phyloP scores from a whole-genome alignment of 192 early-diverging fungal genomes.

The Jimgerdemannia flammicorona region DNA sequence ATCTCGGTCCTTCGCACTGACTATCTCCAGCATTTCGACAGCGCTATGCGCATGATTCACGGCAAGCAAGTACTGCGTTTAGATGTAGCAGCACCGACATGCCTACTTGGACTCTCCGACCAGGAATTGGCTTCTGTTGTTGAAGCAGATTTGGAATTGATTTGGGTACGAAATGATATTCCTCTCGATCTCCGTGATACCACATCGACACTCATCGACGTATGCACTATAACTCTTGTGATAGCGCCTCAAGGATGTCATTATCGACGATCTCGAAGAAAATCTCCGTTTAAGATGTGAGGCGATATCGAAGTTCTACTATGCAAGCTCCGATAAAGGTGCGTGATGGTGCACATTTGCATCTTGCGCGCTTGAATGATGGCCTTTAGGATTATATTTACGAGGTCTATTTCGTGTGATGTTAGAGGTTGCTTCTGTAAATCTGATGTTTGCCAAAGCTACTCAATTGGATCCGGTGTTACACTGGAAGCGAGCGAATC shows the following conservation, averaged over 20 bases:
- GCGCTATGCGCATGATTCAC: background rate
- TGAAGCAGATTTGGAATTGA: background rate
- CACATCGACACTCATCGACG: too few species aligned
- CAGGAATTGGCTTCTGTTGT: background rate
- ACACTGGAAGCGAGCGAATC: background rate
- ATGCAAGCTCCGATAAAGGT: background rate
- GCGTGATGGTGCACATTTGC: background rate
- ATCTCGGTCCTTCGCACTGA: too few species aligned
- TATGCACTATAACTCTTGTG: background rate
- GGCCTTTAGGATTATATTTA: too few species aligned
- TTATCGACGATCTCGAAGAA: background rate
- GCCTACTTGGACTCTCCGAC: background rate
- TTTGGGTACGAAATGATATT: background rate
- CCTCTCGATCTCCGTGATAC: too few species aligned
- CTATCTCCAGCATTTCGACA: background rate
- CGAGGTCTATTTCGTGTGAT: background rate
- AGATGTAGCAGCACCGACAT: background rate
- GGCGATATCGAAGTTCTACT: background rate
- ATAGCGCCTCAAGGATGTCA: background rate
- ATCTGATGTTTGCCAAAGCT: background rate
- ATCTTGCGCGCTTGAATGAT: too few species aligned
- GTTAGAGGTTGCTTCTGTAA: background rate
- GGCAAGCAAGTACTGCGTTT: background rate
- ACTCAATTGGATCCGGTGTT: background rate
- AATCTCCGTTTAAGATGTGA: background rate